Evolutionary conservation across 2,329 filamentous ascomycete species (phyloP), one percentile per base, ranked within the genome.

Genomic region (Pezicula radicicola): DNA sequence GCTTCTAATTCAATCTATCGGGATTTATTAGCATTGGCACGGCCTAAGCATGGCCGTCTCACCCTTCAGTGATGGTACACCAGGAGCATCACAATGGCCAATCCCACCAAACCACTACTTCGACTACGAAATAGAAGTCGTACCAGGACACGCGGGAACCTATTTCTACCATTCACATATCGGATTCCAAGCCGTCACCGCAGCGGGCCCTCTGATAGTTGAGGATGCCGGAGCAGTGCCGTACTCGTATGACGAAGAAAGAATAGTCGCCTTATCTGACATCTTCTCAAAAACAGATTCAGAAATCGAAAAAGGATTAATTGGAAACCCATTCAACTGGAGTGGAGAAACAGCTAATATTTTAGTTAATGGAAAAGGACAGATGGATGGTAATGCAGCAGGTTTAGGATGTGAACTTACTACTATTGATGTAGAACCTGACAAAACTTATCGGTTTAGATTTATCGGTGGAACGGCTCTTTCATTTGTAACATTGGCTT

Each of bases 201-300:
- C 73, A 3, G 59, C 69, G 78, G 78, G 25, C 0, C 66, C 75
- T 0, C 57, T 81, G n/a, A 76, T 79, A 45, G 67, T 81, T 21
- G 72, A 76, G 46, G 60, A 60, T 19, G 9, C 49, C 15, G 41
- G 25, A 21, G 16, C 44, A 3, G 28, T 40, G 12, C 82, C 82
- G 0, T 86, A 83, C 55, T 28, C 73, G 0, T 87, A 84, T 56
- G 80, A 86, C 48, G 82, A 79, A 3, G 84, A 87, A 33, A 70
- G 77, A 0, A 71, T 79, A 2, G 52, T 87, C 3, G 60, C 73
- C 25, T 25, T 25, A 25, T 25, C 25, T 25, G 25, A 25, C 25
- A 25, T 25, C 6, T 25, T 25, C 25, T 25, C 6, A 7, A 25
- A 25, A 25, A 25, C 25, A 25, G 25, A 25, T 25, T 25, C 25